Conservation (phyloP, 1,284 basidiomycete genomes). For the Cutaneotrichosporon dermatis region DNA sequence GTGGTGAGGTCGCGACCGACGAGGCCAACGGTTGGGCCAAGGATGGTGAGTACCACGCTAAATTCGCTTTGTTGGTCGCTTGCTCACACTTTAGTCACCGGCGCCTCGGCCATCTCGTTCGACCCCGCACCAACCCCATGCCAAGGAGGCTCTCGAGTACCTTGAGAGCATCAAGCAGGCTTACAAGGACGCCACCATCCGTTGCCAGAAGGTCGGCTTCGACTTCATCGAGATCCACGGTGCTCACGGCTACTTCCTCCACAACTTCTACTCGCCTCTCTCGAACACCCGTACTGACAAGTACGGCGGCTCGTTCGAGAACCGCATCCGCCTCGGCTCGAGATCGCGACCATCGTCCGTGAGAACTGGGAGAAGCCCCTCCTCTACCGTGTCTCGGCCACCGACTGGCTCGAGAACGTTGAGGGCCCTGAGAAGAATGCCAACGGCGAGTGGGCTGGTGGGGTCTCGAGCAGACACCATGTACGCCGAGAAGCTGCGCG, state of each 20-base stretch:
- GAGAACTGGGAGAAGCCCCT: constrained; percentile 65
- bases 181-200: constrained; percentile 61
- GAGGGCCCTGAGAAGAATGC: constrained; percentile 41
- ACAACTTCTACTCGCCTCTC: constrained; percentile 64
- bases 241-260: constrained; percentile 64
- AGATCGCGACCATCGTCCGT: constrained; percentile 57
- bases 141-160: constrained; percentile 59
- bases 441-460: constrained; percentile 54
- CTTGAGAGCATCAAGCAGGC: constrained; percentile 62
- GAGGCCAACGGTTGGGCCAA: constrained; percentile 68
- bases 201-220: constrained; percentile 62
- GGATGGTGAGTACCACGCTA: constrained; percentile 45
- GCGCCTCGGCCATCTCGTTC: constrained; percentile 60
- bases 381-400: constrained; percentile 68
- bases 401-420: constrained; percentile 65
- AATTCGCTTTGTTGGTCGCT: too few species aligned
- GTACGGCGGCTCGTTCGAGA: constrained; percentile 70
- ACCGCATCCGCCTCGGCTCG: constrained; percentile 66
- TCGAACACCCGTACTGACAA: constrained; percentile 65
- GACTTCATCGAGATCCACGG: constrained; percentile 79
- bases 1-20: constrained; percentile 43
- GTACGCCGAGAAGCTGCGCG: constrained; percentile 57
- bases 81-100: constrained; percentile 27
- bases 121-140: constrained; percentile 50
- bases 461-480: constrained; percentile 69